Conservation (phyloP, 2,329 filamentous ascomycete genomes). For the Microsporum canis region DNA sequence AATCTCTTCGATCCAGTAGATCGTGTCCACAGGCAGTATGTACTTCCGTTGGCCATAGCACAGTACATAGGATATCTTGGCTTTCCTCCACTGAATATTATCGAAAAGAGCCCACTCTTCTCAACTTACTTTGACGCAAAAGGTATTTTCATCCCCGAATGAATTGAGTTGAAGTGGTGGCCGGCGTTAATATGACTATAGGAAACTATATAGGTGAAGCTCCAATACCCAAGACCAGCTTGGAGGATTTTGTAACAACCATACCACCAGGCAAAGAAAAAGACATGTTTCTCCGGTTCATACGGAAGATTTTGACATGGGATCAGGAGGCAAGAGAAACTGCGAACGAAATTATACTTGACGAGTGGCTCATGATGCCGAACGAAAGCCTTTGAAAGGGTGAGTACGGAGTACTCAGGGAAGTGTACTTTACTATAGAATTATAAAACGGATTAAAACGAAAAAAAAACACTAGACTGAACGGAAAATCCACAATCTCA, state of each 20-base stretch:
- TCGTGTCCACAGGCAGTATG: constrained; percentile 18
- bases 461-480: too few species aligned
- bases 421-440: too few species aligned
- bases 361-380: constrained; percentile 15
- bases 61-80: constrained; percentile 23
- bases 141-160: neutral
- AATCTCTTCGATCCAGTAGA: constrained; percentile 21
- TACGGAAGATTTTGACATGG: constrained; percentile 20
- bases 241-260: constrained; percentile 15
- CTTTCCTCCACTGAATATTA: constrained; percentile 18
- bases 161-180: neutral
- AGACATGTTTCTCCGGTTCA: constrained; percentile 18
- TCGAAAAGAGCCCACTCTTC: constrained; percentile 16
- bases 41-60: constrained; percentile 18
- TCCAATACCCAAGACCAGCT: constrained; percentile 14
- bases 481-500: too few species aligned
- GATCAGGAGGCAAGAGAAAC: constrained; percentile 16
- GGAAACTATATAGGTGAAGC: constrained; percentile 16
- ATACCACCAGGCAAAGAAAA: constrained; percentile 19
- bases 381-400: too few species aligned
- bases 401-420: too few species aligned
- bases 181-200: constrained; percentile 3
- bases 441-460: too few species aligned
- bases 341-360: constrained; percentile 14
- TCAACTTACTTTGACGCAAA: constrained; percentile 16